Evolutionary conservation across 2,329 filamentous ascomycete species (phyloP).

Genomic region (Orbilia quercus): DNA sequence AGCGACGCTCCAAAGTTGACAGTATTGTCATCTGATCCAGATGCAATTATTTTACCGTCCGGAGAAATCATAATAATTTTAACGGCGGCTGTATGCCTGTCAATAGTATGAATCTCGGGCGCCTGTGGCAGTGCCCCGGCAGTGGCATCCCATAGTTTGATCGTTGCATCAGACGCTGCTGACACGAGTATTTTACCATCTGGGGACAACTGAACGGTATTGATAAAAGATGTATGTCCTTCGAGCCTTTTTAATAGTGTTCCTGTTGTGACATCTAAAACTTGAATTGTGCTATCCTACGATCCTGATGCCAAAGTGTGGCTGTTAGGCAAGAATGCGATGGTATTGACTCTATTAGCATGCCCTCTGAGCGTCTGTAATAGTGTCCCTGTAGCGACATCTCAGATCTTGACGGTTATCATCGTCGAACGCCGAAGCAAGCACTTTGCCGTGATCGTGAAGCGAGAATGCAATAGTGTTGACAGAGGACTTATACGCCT

Average conservation of each 20-base stretch:
- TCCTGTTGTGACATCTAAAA: too few relatives aligned
- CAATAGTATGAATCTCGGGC: too few relatives aligned
- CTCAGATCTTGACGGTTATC: neutral
- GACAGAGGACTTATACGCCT: too few relatives aligned
- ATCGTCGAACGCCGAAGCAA: slow-evolving; percentile 9
- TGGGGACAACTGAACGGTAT: slow-evolving; percentile 6
- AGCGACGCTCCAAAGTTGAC: too few relatives aligned
- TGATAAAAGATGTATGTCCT: neutral
- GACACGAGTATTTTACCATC: slow-evolving; percentile 1
- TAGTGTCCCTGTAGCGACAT: neutral
- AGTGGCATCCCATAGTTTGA: slow-evolving; percentile 1
- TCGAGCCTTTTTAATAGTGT: neutral
- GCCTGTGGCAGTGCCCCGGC: neutral
- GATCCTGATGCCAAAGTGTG: slow-evolving; percentile 7
- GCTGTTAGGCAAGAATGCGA: neutral
- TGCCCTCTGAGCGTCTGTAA: slow-evolving; percentile 23
- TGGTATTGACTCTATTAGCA: neutral
- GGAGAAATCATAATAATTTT: too few relatives aligned
- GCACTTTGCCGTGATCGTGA: neutral
- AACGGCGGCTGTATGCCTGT: too few relatives aligned
- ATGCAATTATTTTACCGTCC: too few relatives aligned
- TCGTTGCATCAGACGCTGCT: too few relatives aligned
- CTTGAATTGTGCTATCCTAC: too few relatives aligned
- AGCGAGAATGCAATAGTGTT: too few relatives aligned
- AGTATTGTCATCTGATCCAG: too few relatives aligned